phyloP scores from a whole-genome alignment of 805 yeast genomes.

The Alloascoidea hylecoeti region DNA sequence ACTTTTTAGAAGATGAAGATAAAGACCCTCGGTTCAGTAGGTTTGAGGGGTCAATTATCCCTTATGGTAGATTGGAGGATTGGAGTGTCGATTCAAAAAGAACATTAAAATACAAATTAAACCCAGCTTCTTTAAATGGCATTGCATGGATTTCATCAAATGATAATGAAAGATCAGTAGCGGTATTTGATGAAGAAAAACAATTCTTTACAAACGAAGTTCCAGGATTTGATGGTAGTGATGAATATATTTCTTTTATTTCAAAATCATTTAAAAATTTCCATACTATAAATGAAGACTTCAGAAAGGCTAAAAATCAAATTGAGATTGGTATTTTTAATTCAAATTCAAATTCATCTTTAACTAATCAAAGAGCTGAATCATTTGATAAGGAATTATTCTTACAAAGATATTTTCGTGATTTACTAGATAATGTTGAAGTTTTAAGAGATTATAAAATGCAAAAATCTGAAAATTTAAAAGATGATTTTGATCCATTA shows the following conservation, averaged over 20 bases:
- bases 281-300: conserved; percentile 5
- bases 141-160: conserved; percentile 13
- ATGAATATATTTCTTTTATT: conserved; percentile 3
- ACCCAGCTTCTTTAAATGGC: conserved; percentile 11
- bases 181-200: not conserved
- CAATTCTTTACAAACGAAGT: not conserved
- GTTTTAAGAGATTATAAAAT: conserved; percentile 3
- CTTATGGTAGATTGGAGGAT: conserved; percentile 9
- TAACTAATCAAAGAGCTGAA: not conserved
- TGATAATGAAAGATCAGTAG: not conserved
- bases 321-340: too few relatives aligned
- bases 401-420: not conserved
- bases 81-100: conserved; percentile 11
- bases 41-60: conserved; percentile 13
- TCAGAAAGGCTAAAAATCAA: not conserved
- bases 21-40: conserved; percentile 5
- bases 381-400: not conserved
- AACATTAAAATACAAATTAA: conserved; percentile 12
- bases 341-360: not conserved
- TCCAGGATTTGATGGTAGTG: not conserved
- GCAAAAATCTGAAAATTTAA: conserved; percentile 2
- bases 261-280: conserved; percentile 10
- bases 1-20: conserved; percentile 17
- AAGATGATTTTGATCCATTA: conserved; percentile 4
- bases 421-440: conserved; percentile 2